Base-by-base conservation (phyloP, 352 stramenopile species). In the Phytopythium mirpurense region DNA sequence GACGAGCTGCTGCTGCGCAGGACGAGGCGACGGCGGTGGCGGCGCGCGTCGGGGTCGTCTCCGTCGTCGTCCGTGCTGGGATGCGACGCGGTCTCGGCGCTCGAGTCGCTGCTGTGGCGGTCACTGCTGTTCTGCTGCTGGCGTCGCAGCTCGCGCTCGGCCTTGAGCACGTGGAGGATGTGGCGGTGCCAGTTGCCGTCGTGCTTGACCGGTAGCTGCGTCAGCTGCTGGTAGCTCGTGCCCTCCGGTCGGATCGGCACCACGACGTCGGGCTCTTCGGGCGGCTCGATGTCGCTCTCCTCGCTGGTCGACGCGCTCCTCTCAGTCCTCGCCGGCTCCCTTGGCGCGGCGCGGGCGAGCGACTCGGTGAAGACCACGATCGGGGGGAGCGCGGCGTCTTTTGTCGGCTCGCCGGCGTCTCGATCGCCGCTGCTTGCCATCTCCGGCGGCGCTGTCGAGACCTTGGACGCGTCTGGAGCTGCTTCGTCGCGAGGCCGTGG, bases 211-310 rank as follows among this genome's bases (percentile, higher is more conserved):
- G 54, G 60, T 19, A 80, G 48, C 18, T 73, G 26, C 1, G 64
- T 57, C n/a, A 87, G 65, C 44, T 84, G 46, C 12, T 54, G 57
- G 42, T 75, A 86, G 42, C 59, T 69, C 32, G 19, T 63, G 18
- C 46, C 40, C 24, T 61, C 38, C 18, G n/a, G 42, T 7, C 46
- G 54, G 15, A 51, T 26, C 15, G 27, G n/a, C 27, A 51, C 45
- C 29, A 41, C 45, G 12, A 51, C 12, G 11, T 51, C 45, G 15
- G 7, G 32, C 27, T 37, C 27, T 8, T 51, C 26, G 3, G 3
- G 16, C n/a, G 10, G 9, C 19, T 37, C 44, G n/a, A n/a, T n/a
- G 38, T 40, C 44, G 5, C n/a, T 38, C 3, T 15, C 27, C 0
- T 44, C 21, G 12, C 40, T 46, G 40, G 11, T 7, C 5, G 9